phyloP scores from a whole-genome alignment of 2,329 filamentous ascomycete species.

The Arachnomyces sp. region DNA sequence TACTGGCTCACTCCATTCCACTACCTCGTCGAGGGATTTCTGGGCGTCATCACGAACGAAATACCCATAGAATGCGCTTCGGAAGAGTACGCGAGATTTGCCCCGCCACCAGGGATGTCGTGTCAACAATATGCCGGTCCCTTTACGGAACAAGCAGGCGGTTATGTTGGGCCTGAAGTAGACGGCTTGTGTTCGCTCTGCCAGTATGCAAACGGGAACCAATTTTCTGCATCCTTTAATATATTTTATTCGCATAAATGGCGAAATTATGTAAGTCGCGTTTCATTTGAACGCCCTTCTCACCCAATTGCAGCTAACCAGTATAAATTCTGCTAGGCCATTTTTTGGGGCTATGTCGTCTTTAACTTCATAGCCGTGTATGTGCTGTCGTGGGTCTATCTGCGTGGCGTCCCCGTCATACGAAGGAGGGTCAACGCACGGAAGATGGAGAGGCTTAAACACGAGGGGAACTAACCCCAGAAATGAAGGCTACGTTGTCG shows the following conservation, averaged over 20 bases:
- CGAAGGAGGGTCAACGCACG: slow-evolving; percentile 26
- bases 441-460: slow-evolving; percentile 16
- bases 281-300: neutral
- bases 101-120: slow-evolving; percentile 48
- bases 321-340: slow-evolving; percentile 32
- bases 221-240: slow-evolving; percentile 53
- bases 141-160: slow-evolving; percentile 48
- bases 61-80: slow-evolving; percentile 48
- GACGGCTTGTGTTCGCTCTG: slow-evolving; percentile 57
- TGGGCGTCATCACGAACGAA: slow-evolving; percentile 48
- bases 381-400: slow-evolving; percentile 46
- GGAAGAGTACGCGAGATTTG: slow-evolving; percentile 53
- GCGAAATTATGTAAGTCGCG: slow-evolving; percentile 49
- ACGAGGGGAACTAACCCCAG: no score
- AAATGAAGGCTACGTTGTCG: no score
- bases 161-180: slow-evolving; percentile 51
- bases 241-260: slow-evolving; percentile 54
- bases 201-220: slow-evolving; percentile 52
- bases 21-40: slow-evolving; percentile 56
- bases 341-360: slow-evolving; percentile 54
- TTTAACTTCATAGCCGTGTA: slow-evolving; percentile 56
- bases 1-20: slow-evolving; percentile 61
- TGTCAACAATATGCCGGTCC: slow-evolving; percentile 52
- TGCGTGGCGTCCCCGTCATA: slow-evolving; percentile 29
- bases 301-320: neutral